Conservation (phyloP, 1,139 yeast genomes). For the Arxiozyma slooffiae region DNA sequence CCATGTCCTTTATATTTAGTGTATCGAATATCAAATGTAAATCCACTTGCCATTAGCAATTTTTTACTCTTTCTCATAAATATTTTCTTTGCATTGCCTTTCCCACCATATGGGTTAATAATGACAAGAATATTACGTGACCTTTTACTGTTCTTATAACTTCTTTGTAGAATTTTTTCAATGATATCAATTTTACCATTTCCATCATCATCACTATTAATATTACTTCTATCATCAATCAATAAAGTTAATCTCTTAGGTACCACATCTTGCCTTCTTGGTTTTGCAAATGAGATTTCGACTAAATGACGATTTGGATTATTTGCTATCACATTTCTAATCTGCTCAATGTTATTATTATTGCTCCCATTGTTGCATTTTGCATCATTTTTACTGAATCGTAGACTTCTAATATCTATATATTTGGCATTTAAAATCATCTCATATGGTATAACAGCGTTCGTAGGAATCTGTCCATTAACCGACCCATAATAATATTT, state of each 20-base stretch:
- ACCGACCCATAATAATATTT: slow-evolving; percentile 10
- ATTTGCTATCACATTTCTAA: slow-evolving; percentile 2
- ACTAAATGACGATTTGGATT: slow-evolving; percentile 12
- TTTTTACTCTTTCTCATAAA: slow-evolving; percentile 58
- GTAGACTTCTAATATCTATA: slow-evolving; percentile 6
- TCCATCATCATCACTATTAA: neutral
- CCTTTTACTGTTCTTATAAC: slow-evolving; percentile 35
- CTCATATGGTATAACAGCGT: slow-evolving; percentile 28
- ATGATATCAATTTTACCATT: slow-evolving; percentile 18
- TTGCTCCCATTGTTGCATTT: neutral
- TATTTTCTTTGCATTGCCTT: slow-evolving; percentile 62
- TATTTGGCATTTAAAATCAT: slow-evolving; percentile 25
- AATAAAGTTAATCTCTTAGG: slow-evolving; percentile 27
- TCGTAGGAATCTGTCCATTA: slow-evolving; percentile 22
- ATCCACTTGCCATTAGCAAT: slow-evolving; percentile 59
- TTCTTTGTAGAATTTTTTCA: slow-evolving; percentile 32
- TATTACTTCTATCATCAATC: slow-evolving; percentile 9
- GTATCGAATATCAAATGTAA: slow-evolving; percentile 44
- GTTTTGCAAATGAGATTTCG: slow-evolving; percentile 28
- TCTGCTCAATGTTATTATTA: slow-evolving; percentile 1
- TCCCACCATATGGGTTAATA: slow-evolving; percentile 85
- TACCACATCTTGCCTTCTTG: slow-evolving; percentile 27
- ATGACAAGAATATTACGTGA: slow-evolving; percentile 51
- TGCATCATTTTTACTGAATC: neutral
- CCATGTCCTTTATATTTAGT: slow-evolving; percentile 71